A percentile compares a stretch with the other conserved stretches of the same genome.
Evolutionary conservation across 2,329 filamentous ascomycete genomes (phyloP).

Genomic region (Xenosphaeropsis pyriputrescens): DNA sequence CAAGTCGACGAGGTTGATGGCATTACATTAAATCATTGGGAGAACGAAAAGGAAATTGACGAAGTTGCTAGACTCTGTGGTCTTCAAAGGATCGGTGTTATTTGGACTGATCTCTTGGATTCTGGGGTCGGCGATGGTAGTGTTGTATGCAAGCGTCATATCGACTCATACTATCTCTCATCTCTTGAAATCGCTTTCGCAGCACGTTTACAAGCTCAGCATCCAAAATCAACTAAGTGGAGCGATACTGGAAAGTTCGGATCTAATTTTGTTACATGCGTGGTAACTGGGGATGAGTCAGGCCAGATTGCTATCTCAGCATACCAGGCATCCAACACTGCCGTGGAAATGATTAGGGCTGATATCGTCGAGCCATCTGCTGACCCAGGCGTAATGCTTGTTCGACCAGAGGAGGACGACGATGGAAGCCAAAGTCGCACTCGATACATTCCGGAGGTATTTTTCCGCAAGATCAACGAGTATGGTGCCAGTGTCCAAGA

Average conservation of each 20-base stretch:
- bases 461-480: slow-evolving; percentile 90
- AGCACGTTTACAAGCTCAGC: slow-evolving; percentile 70
- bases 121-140: slow-evolving; percentile 68
- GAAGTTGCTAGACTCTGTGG: slow-evolving; percentile 71
- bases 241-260: slow-evolving; percentile 89
- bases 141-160: slow-evolving; percentile 88
- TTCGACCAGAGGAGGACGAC: slow-evolving; percentile 81
- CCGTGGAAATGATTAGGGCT: slow-evolving; percentile 91
- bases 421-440: slow-evolving; percentile 52
- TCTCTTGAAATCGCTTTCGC: slow-evolving; percentile 88
- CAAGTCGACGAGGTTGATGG: slow-evolving; percentile 84
- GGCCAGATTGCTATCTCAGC: slow-evolving; percentile 80
- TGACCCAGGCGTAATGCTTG: slow-evolving; percentile 86
- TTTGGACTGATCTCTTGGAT: slow-evolving; percentile 87
- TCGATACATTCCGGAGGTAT: slow-evolving; percentile 93
- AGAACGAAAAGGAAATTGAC: slow-evolving; percentile 70
- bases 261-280: slow-evolving; percentile 93
- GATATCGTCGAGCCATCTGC: slow-evolving; percentile 92
- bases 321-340: slow-evolving; percentile 90
- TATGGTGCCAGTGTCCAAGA: slow-evolving; percentile 94
- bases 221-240: slow-evolving; percentile 90
- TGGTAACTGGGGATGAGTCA: slow-evolving; percentile 83
- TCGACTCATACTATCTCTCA: slow-evolving; percentile 81
- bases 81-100: slow-evolving; percentile 76
- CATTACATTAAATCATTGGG: slow-evolving; percentile 72